Evolutionary conservation across 2,329 filamentous ascomycete genomes (phyloP), one percentile per base, ranked within the genome.

Genomic region (Pyricularia sp.): DNA sequence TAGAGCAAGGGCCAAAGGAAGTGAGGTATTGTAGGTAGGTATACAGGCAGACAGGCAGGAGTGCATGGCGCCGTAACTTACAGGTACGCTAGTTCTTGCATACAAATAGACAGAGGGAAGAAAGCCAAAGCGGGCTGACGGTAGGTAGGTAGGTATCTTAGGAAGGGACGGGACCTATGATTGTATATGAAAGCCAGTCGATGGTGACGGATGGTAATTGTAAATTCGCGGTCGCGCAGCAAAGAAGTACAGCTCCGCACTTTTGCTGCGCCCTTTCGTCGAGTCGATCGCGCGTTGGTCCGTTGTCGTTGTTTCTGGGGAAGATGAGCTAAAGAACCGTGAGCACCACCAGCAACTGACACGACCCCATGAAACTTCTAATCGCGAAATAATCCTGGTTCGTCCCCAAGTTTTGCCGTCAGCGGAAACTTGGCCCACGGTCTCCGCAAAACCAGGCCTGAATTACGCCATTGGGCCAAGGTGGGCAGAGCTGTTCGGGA

Each of bases 321-420:
- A 30, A 63, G 59, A 63, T 9, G 25, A 63, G 59, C 59, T 63
- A 23, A 30, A 30, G 26, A 28, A 12, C 25, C 59, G 4, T 63
- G 25, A 28, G 12, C 58, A 63, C 25, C 25, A 26, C 10, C 25
- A 63, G 25, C 17, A 26, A 28, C 59, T 28, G 59, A 63, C 59
- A 63, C 23, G 23, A 26, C 59, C 58, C 59, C 59, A 63, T 28
- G 59, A 63, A 63, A 26, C 25, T 26, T 26, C 9, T 1, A 26
- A 63, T 63, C 59, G 59, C 59, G 59, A 63, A 63, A 63, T 63
- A 63, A 63, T 63, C 59, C 59, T 63, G 59, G 59, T 63, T 63
- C 59, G 26, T 30, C 59, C 59, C 25, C 26, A 12, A 28, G 4
- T 28, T 26, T 28, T 28, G 59, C 14, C 59, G 26, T 23, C 23